Evolutionary conservation across 169 alveolate species (phyloP).

Genomic region (Plasmodium sp.): DNA sequence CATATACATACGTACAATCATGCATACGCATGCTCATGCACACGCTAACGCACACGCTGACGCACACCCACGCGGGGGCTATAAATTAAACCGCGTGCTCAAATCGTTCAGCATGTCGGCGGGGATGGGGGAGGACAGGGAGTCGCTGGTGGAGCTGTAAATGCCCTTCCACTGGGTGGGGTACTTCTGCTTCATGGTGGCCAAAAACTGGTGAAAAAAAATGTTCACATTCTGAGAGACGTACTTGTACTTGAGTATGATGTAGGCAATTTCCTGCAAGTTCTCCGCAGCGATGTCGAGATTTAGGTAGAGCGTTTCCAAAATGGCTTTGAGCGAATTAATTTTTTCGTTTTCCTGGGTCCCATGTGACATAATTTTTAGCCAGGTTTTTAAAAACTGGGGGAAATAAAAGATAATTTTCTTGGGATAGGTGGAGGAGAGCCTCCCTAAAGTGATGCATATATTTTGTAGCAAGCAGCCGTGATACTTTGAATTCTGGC

Average conservation of each 20-base stretch:
- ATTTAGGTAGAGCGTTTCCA: slow-evolving; percentile 59
- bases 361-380: slow-evolving; percentile 73
- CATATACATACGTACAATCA: neutral
- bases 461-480: slow-evolving; percentile 81
- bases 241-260: slow-evolving; percentile 59
- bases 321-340: slow-evolving; percentile 51
- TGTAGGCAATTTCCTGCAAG: slow-evolving; percentile 51
- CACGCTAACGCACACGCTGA: neutral
- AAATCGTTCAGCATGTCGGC: slow-evolving; percentile 56
- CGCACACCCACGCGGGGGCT: neutral
- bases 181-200: slow-evolving; percentile 67
- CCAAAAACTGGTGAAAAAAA: slow-evolving; percentile 63
- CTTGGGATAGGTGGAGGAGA: slow-evolving; percentile 64
- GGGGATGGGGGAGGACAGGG: slow-evolving; percentile 69
- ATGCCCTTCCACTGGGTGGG: slow-evolving; percentile 71
- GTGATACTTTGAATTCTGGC: slow-evolving; percentile 76
- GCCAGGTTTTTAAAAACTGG: slow-evolving; percentile 74
- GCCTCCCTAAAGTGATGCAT: slow-evolving; percentile 86
- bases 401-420: slow-evolving; percentile 66
- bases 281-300: slow-evolving; percentile 70
- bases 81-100: slow-evolving; percentile 51
- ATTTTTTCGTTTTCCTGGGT: slow-evolving; percentile 74
- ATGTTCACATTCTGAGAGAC: slow-evolving; percentile 51
- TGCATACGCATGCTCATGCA: neutral
- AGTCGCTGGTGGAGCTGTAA: slow-evolving; percentile 15